Evolutionary conservation across 2,329 filamentous ascomycete species (phyloP).

Genomic region (Purpureocillium lavendulum): DNA sequence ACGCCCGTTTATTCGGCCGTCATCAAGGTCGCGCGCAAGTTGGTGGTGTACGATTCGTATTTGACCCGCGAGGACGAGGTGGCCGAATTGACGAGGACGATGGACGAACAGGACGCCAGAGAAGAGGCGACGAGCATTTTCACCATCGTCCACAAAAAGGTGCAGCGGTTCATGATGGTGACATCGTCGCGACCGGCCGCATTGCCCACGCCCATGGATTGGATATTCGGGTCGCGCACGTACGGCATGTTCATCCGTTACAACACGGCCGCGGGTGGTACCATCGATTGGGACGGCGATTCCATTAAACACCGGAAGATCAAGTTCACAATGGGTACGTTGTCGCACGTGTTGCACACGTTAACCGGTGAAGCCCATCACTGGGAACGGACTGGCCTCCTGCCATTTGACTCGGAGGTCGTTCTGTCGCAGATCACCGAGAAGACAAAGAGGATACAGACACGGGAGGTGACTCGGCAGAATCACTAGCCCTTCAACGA

Average conservation of each 20-base stretch:
- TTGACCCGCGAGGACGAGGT: slow-evolving; percentile 4
- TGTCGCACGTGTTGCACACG: neutral
- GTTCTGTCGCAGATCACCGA: no score
- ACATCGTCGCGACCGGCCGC: neutral
- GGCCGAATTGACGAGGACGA: neutral
- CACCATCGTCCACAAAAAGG: slow-evolving; percentile 1
- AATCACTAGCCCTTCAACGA: no score
- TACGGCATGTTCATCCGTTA: slow-evolving; percentile 9
- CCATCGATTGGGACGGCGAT: slow-evolving; percentile 5
- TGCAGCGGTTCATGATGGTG: slow-evolving; percentile 9
- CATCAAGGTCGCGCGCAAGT: slow-evolving; percentile 7
- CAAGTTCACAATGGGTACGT: slow-evolving; percentile 2
- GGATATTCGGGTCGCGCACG: slow-evolving; percentile 5
- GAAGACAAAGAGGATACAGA: no score
- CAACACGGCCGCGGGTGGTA: slow-evolving; percentile 1
- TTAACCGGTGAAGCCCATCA: neutral
- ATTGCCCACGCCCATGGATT: slow-evolving; percentile 9
- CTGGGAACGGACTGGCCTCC: no score
- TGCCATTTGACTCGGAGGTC: no score
- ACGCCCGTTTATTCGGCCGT: slow-evolving; percentile 8
- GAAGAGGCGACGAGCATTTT: slow-evolving; percentile 4
- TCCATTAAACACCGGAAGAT: slow-evolving; percentile 1
- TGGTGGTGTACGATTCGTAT: slow-evolving; percentile 8
- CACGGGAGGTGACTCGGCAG: no score
- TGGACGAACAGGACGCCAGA: slow-evolving; percentile 1